Conservation (phyloP, 176 grass and related monocot species). For the Musa acuminata region DNA sequence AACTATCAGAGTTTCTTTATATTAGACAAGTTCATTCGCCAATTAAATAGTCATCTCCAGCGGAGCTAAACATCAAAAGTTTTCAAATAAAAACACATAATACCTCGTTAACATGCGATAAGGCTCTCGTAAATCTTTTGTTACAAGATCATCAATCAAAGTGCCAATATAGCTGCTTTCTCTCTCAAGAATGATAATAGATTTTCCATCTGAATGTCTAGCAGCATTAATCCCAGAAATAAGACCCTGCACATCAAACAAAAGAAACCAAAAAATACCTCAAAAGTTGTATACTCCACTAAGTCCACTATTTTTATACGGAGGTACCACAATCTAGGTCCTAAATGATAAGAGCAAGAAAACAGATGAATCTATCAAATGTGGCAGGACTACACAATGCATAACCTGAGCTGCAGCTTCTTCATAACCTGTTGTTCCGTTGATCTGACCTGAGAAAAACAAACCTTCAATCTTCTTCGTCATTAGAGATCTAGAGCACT, state of each 20-base stretch:
- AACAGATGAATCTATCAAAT: not conserved
- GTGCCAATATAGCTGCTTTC: conserved; percentile 95
- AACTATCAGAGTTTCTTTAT: not conserved
- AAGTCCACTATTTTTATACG: not conserved
- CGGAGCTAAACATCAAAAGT: not conserved
- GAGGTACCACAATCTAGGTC: not conserved
- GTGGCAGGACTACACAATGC: not conserved
- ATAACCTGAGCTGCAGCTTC: conserved; percentile 89
- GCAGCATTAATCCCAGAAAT: conserved; percentile 92
- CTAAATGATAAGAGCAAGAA: not conserved
- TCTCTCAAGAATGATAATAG: conserved; percentile 88
- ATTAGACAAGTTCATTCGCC: not conserved
- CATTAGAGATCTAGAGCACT: conserved; percentile 99
- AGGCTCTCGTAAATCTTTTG: conserved; percentile 96
- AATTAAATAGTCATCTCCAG: not conserved
- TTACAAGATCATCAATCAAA: conserved; percentile 97
- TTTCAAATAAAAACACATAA: not conserved
- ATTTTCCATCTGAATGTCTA: conserved; percentile 83
- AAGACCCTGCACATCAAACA: conserved; percentile 44
- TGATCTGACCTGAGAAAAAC: conserved; percentile 99
- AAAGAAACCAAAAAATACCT: conserved; percentile 12
- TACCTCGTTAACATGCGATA: conserved; percentile 98
- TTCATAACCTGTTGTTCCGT: conserved; percentile 99
- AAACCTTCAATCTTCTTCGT: conserved; percentile 84
- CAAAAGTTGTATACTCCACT: not conserved